Percentiles rank a stretch among this genome's conserved stretches.
Conservation (phyloP, 257 asterid genomes). For the Cynanchum wilfordii region DNA sequence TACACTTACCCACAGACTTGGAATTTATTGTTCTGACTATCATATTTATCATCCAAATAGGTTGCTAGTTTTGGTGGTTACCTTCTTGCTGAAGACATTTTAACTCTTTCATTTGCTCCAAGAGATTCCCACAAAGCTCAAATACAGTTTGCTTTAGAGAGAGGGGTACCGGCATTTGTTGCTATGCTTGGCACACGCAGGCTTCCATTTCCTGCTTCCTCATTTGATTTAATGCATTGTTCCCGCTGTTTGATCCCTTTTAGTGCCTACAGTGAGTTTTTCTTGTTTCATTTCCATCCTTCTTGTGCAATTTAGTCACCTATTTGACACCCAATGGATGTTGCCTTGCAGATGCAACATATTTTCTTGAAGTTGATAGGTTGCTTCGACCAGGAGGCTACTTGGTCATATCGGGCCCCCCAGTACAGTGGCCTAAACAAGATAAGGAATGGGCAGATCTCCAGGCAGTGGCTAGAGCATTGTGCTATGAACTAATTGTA, state of each 20-base stretch:
- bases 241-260: slow-evolving; percentile 95
- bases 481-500: slow-evolving; percentile 83
- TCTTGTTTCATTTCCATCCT: slow-evolving; percentile 2
- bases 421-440: slow-evolving; percentile 92
- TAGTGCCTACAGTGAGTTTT: slow-evolving; percentile 81
- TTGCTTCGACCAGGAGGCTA: slow-evolving; percentile 97
- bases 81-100: slow-evolving; percentile 72
- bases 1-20: not conserved
- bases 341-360: slow-evolving; percentile 74
- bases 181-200: slow-evolving; percentile 98
- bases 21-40: not conserved
- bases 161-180: slow-evolving; percentile 94
- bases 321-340: slow-evolving; percentile 21
- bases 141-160: slow-evolving; percentile 93
- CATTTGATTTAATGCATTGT: slow-evolving; percentile 94
- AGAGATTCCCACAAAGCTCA: slow-evolving; percentile 95
- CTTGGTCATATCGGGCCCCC: slow-evolving; percentile 94
- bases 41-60: slow-evolving; percentile 30
- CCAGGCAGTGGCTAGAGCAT: slow-evolving; percentile 74
- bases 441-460: slow-evolving; percentile 99
- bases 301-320: slow-evolving; percentile 10
- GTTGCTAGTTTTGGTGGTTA: slow-evolving; percentile 99
- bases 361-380: slow-evolving; percentile 94
- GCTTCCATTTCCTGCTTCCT: slow-evolving; percentile 86
- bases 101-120: slow-evolving; percentile 92